A percentile compares a stretch with the other conserved stretches of the same genome.
These are phyloP conservation scores for Fusarium domesticum DNA, from an alignment of 2,329 filamentous ascomycete species.

Conservation along the genomic window DNA sequence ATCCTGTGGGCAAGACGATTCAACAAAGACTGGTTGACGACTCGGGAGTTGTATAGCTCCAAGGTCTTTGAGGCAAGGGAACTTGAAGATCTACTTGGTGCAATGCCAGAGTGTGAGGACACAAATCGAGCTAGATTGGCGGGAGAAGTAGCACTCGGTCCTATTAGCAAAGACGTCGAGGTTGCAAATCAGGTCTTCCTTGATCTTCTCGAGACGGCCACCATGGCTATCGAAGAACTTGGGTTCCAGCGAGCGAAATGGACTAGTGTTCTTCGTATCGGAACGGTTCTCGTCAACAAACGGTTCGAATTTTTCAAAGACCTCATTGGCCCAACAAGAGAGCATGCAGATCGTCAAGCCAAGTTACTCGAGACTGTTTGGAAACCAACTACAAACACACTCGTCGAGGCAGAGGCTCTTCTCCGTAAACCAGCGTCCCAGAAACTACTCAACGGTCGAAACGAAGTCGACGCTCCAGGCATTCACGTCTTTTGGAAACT, in stretches of 20 bases:
- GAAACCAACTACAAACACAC: slow-evolving; percentile 31
- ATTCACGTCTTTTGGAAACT: slow-evolving; percentile 15
- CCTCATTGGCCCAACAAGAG: not conserved
- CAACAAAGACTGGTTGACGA: slow-evolving; percentile 25
- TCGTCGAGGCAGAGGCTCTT: slow-evolving; percentile 26
- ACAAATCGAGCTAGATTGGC: slow-evolving; percentile 2
- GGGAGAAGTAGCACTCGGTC: slow-evolving; percentile 1
- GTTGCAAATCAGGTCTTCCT: slow-evolving; percentile 16
- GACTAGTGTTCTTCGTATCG: slow-evolving; percentile 7
- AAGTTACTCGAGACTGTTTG: slow-evolving; percentile 23
- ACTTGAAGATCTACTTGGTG: slow-evolving; percentile 15
- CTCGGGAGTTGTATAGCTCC: slow-evolving; percentile 14
- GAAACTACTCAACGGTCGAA: not conserved
- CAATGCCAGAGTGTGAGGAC: slow-evolving; percentile 7
- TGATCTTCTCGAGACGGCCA: slow-evolving; percentile 14
- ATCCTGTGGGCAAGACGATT: slow-evolving; percentile 31
- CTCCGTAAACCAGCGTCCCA: slow-evolving; percentile 7
- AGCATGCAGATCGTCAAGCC: slow-evolving; percentile 2
- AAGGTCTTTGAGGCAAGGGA: slow-evolving; percentile 15
- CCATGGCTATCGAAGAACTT: slow-evolving; percentile 11
- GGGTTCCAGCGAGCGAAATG: slow-evolving; percentile 9
- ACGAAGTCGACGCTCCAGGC: not conserved
- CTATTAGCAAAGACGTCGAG: slow-evolving; percentile 4
- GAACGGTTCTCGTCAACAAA: slow-evolving; percentile 1
- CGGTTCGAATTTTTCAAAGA: slow-evolving; percentile 9